Evolutionary conservation across 2,329 filamentous ascomycete species (phyloP).

Genomic region (Clarireedia sp.): DNA sequence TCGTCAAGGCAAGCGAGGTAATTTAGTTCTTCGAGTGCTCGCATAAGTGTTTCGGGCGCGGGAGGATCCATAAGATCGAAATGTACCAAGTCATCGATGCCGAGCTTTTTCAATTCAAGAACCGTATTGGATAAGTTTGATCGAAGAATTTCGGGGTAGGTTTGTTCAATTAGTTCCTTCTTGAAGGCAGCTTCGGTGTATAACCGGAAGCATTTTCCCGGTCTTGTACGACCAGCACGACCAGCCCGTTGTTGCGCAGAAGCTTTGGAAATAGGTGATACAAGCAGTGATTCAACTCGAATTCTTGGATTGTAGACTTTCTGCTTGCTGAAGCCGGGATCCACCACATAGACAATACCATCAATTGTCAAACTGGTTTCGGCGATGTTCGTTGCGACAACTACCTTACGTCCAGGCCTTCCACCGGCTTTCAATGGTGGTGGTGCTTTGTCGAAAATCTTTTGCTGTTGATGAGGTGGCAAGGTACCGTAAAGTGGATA

Average conservation of each 20-base stretch:
- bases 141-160: constrained; percentile 88
- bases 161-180: constrained; percentile 95
- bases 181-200: constrained; percentile 97
- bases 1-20: constrained; percentile 95
- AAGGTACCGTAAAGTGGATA: constrained; percentile 93
- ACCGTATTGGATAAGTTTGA: constrained; percentile 95
- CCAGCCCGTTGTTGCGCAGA: constrained; percentile 95
- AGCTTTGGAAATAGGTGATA: constrained; percentile 95
- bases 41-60: constrained; percentile 96
- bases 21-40: constrained; percentile 93
- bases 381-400: constrained; percentile 95
- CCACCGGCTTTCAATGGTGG: constrained; percentile 64
- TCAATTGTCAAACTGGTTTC: constrained; percentile 97
- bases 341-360: constrained; percentile 98
- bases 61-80: constrained; percentile 99
- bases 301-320: constrained; percentile 98
- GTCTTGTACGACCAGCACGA: constrained; percentile 97
- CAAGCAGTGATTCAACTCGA: constrained; percentile 91
- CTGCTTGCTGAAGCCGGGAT: constrained; percentile 97
- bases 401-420: constrained; percentile 83
- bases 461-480: constrained; percentile 86
- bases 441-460: constrained; percentile 88
- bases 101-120: constrained; percentile 93
- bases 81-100: constrained; percentile 90
- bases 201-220: constrained; percentile 94